Percentiles rank a stretch among this genome's conserved stretches.
Evolutionary conservation across 108 stramenopile species (phyloP).

Genomic region (Heterococcus sp.): DNA sequence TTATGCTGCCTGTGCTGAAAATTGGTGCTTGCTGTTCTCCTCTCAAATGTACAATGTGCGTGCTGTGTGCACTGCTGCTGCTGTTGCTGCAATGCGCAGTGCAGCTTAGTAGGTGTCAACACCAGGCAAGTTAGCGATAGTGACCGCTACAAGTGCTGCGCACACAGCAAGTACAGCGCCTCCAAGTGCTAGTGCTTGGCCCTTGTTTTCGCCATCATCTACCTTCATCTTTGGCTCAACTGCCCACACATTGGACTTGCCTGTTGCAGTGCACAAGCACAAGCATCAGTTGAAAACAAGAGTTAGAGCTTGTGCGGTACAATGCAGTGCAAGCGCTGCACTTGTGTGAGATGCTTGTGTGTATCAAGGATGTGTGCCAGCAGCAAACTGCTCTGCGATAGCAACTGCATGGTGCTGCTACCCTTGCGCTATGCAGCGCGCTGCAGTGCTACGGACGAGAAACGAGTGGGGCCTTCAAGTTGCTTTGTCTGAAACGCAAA

Average conservation of each 20-base stretch:
- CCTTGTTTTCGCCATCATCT: constrained; percentile 57
- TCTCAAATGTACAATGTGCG: too few species aligned
- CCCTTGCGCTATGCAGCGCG: too few species aligned
- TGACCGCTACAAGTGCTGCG: constrained; percentile 67
- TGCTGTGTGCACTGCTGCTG: too few species aligned
- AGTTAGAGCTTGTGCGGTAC: background rate
- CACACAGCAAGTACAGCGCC: constrained; percentile 64
- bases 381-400: background rate
- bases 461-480: too few species aligned
- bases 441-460: too few species aligned
- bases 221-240: constrained; percentile 95
- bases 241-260: constrained; percentile 94
- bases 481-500: too few species aligned
- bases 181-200: constrained; percentile 63
- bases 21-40: too few species aligned
- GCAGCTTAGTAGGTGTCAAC: constrained; percentile 75
- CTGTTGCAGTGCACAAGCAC: constrained; percentile 82
- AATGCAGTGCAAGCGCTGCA: background rate
- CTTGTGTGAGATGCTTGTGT: background rate
- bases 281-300: constrained; percentile 6
- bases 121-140: constrained; percentile 76
- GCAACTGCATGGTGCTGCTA: too few species aligned
- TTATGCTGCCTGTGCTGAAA: too few species aligned
- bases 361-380: background rate
- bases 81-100: background rate